Evolutionary conservation across 2,329 filamentous ascomycete species (phyloP).

Genomic region (Chaetomium sp.): DNA sequence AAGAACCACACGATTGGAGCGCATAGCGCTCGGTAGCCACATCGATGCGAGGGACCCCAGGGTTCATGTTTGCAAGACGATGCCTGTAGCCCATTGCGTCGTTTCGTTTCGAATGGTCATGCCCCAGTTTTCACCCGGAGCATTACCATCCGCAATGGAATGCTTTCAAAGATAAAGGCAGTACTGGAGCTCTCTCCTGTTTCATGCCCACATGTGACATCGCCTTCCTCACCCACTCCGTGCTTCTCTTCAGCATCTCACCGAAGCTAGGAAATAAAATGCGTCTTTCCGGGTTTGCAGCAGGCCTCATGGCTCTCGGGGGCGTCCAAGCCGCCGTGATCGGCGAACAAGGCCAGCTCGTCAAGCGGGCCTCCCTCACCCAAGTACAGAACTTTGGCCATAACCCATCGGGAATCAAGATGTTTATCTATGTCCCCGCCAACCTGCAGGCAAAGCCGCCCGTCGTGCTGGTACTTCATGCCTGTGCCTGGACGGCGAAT

Average conservation of each 20-base stretch:
- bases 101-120: no score
- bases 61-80: no score
- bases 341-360: neutral
- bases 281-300: neutral
- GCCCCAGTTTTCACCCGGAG: neutral
- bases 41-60: neutral
- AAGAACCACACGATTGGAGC: neutral
- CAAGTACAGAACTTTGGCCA: conserved; percentile 6
- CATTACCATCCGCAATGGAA: neutral
- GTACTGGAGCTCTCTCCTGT: neutral
- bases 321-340: neutral
- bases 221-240: neutral
- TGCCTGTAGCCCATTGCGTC: no score
- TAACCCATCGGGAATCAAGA: neutral
- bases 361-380: conserved; percentile 4
- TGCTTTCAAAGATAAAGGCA: neutral
- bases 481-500: neutral
- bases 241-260: neutral
- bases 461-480: neutral
- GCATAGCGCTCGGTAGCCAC: neutral
- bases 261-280: neutral
- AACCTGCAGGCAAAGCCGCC: neutral
- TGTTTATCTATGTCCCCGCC: conserved; percentile 1
- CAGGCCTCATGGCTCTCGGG: neutral
- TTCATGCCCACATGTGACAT: neutral